phyloP scores from a whole-genome alignment of 768 basidiomycete species.

The Lactarius akahatsu region DNA sequence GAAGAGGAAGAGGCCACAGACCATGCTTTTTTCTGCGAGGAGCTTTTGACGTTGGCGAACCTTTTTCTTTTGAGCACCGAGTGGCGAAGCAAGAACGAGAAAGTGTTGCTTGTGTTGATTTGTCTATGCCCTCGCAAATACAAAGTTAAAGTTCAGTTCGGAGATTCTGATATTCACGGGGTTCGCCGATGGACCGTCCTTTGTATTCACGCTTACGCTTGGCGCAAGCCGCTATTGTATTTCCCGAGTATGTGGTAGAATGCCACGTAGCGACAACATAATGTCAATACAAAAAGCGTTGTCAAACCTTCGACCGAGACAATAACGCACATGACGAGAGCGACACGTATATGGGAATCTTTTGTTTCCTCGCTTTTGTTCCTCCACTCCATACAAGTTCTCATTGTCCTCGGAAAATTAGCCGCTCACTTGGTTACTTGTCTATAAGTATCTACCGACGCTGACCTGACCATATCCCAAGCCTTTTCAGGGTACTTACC shows the following conservation, averaged over 20 bases:
- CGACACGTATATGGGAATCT: constrained; percentile 31
- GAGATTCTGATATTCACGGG: constrained; percentile 5
- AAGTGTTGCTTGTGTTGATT: neutral
- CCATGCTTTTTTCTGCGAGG: constrained; percentile 23
- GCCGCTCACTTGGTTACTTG: constrained; percentile 20
- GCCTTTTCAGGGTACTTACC: constrained; percentile 20
- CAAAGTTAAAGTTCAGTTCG: constrained; percentile 30
- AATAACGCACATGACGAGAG: constrained; percentile 32
- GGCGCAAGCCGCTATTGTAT: neutral
- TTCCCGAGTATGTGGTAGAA: neutral
- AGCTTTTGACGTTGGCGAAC: constrained; percentile 9
- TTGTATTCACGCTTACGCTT: constrained; percentile 6
- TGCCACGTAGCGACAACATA: constrained; percentile 12
- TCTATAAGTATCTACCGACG: constrained; percentile 35
- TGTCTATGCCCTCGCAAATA: constrained; percentile 11
- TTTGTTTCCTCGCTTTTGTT: constrained; percentile 36
- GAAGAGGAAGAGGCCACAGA: constrained; percentile 12
- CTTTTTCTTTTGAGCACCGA: constrained; percentile 14
- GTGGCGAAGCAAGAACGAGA: neutral
- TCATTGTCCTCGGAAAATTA: constrained; percentile 34
- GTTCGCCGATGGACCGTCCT: neutral
- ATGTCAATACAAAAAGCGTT: constrained; percentile 13
- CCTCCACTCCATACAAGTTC: constrained; percentile 27
- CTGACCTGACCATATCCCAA: constrained; percentile 6
- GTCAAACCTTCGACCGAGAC: constrained; percentile 14